Conservation (phyloP, 345 rosid genomes). For the Sonneratia caseolaris region DNA sequence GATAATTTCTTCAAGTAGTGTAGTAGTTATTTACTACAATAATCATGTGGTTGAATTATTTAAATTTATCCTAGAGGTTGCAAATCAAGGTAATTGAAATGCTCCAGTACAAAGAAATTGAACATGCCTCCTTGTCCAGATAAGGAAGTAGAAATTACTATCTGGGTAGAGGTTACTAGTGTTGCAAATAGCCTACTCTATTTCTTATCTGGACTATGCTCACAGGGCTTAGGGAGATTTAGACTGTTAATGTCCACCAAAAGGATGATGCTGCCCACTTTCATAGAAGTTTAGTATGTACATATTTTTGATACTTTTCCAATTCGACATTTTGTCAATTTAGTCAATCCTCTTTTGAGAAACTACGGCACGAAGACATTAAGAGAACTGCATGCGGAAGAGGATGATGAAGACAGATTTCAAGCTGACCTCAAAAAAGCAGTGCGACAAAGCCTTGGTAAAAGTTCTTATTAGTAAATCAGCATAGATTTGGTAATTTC, state of each 20-base stretch:
- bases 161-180: too few species aligned
- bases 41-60: neutral
- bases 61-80: neutral
- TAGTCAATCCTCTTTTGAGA: constrained; percentile 12
- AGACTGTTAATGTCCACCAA: neutral
- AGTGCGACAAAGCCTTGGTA: constrained; percentile 90
- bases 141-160: too few species aligned
- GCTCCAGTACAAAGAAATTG: neutral
- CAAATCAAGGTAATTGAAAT: neutral
- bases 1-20: neutral
- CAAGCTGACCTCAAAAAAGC: constrained; percentile 86
- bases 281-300: neutral
- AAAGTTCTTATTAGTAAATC: neutral
- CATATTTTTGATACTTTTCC: neutral
- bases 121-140: neutral
- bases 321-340: neutral
- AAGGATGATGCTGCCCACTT: neutral
- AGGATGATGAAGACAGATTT: constrained; percentile 86
- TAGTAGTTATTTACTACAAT: neutral
- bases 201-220: neutral
- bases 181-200: neutral
- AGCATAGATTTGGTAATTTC: neutral
- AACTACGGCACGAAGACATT: constrained; percentile 53
- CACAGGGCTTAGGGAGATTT: neutral
- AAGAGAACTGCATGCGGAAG: constrained; percentile 71